Evolutionary conservation across 1,139 yeast genomes (phyloP).

Genomic region (Waltiozyma sp.): DNA sequence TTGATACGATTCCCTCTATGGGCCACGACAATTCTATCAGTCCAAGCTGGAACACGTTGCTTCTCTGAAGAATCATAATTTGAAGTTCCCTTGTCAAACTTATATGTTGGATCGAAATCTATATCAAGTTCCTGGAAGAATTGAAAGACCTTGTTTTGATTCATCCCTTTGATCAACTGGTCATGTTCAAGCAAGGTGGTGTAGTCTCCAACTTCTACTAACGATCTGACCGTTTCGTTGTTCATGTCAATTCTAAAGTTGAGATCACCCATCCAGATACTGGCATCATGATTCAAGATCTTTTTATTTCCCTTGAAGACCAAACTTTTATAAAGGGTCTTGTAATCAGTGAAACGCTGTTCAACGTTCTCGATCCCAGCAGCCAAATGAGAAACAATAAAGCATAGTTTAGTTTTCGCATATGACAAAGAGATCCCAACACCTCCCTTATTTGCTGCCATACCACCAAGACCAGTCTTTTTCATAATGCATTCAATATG

Average conservation of each 20-base stretch:
- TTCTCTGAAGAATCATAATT: slow-evolving; percentile 85
- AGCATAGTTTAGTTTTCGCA: slow-evolving; percentile 69
- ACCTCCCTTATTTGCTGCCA: slow-evolving; percentile 87
- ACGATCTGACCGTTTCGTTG: slow-evolving; percentile 61
- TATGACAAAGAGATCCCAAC: slow-evolving; percentile 73
- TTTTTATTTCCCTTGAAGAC: slow-evolving; percentile 61
- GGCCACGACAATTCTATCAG: slow-evolving; percentile 64
- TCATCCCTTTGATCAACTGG: slow-evolving; percentile 77
- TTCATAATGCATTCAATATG: slow-evolving; percentile 72
- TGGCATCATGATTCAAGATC: slow-evolving; percentile 72
- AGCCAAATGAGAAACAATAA: slow-evolving; percentile 88
- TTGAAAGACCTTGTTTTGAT: slow-evolving; percentile 74
- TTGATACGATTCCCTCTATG: slow-evolving; percentile 37
- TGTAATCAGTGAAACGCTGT: slow-evolving; percentile 83
- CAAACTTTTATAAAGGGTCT: slow-evolving; percentile 67
- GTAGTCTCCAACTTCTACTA: slow-evolving; percentile 37
- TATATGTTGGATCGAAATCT: slow-evolving; percentile 81
- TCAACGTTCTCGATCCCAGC: slow-evolving; percentile 81
- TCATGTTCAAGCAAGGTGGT: slow-evolving; percentile 55
- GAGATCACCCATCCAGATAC: slow-evolving; percentile 94
- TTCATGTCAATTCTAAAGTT: slow-evolving; percentile 77
- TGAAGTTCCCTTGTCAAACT: slow-evolving; percentile 82
- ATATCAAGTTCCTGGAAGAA: slow-evolving; percentile 76
- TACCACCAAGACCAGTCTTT: slow-evolving; percentile 87
- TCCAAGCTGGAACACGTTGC: slow-evolving; percentile 93